Conservation (phyloP, 331 rosid species). For the Arachis monticola region DNA sequence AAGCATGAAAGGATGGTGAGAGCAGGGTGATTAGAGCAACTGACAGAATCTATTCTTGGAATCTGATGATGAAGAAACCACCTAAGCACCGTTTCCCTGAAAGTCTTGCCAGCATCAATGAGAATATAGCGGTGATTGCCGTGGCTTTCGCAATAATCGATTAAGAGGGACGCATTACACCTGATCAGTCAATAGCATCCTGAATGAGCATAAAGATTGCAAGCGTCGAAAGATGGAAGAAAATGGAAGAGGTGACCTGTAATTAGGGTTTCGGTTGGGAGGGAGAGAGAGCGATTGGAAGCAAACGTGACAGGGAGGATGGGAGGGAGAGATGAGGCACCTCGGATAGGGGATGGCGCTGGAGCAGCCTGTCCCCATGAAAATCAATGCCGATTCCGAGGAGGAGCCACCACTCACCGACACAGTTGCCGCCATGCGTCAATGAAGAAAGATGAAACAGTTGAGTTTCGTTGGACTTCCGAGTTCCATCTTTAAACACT, state of each 20-base stretch:
- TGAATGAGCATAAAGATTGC: too few relatives aligned
- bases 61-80: slow-evolving; percentile 75
- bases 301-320: slow-evolving; percentile 34
- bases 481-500: too few relatives aligned
- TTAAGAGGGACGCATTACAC: slow-evolving; percentile 75
- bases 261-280: slow-evolving; percentile 36
- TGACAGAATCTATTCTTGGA: slow-evolving; percentile 72
- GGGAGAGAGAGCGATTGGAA: slow-evolving; percentile 28
- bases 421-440: neutral
- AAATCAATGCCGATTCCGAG: slow-evolving; percentile 33
- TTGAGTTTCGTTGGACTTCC: too few relatives aligned
- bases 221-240: too few relatives aligned
- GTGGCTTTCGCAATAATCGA: slow-evolving; percentile 61
- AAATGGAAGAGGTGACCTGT: slow-evolving; percentile 13
- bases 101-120: slow-evolving; percentile 82
- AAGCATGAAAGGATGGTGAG: neutral
- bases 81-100: slow-evolving; percentile 74
- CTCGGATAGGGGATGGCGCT: slow-evolving; percentile 23
- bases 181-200: slow-evolving; percentile 25
- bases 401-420: neutral
- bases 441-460: too few relatives aligned
- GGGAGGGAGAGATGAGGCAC: slow-evolving; percentile 31
- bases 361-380: slow-evolving; percentile 34
- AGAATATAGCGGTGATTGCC: slow-evolving; percentile 60
- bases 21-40: slow-evolving; percentile 22